These are phyloP conservation scores for Diplodia scrobiculata DNA, from an alignment of 2,329 filamentous ascomycete genomes.

Conservation along the genomic window DNA sequence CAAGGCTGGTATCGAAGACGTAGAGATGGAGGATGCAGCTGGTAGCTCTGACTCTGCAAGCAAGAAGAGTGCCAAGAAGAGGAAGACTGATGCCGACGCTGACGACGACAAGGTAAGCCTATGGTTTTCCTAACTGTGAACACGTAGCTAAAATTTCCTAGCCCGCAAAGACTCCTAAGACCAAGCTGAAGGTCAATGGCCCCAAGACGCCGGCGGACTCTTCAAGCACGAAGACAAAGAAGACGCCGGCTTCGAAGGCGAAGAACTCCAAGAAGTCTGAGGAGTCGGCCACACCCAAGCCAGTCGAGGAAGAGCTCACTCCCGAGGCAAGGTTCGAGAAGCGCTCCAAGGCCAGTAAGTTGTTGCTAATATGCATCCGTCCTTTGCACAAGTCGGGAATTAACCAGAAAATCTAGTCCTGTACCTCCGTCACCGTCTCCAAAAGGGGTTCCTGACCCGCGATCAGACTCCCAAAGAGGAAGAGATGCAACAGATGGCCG, in stretches of 20 bases:
- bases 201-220: conserved; percentile 40
- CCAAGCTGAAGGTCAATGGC: conserved; percentile 53
- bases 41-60: conserved; percentile 44
- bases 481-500: conserved; percentile 77
- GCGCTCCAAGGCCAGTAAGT: conserved; percentile 60
- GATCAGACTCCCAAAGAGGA: conserved; percentile 84
- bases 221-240: conserved; percentile 43
- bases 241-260: conserved; percentile 40
- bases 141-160: conserved; percentile 32
- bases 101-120: conserved; percentile 62
- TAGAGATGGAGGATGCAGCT: conserved; percentile 46
- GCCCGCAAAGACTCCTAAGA: conserved; percentile 56
- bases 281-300: conserved; percentile 58
- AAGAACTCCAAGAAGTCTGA: conserved; percentile 59
- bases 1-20: conserved; percentile 41
- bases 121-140: neutral
- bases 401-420: conserved; percentile 60
- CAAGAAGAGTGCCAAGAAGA: conserved; percentile 61
- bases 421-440: conserved; percentile 89
- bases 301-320: conserved; percentile 57
- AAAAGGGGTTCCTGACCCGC: conserved; percentile 86
- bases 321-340: conserved; percentile 59
- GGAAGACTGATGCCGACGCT: conserved; percentile 69
- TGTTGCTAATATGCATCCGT: neutral
- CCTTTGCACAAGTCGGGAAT: neutral